phyloP scores from a whole-genome alignment of 2,329 filamentous ascomycete genomes.

The Blumeriella jaapii region DNA sequence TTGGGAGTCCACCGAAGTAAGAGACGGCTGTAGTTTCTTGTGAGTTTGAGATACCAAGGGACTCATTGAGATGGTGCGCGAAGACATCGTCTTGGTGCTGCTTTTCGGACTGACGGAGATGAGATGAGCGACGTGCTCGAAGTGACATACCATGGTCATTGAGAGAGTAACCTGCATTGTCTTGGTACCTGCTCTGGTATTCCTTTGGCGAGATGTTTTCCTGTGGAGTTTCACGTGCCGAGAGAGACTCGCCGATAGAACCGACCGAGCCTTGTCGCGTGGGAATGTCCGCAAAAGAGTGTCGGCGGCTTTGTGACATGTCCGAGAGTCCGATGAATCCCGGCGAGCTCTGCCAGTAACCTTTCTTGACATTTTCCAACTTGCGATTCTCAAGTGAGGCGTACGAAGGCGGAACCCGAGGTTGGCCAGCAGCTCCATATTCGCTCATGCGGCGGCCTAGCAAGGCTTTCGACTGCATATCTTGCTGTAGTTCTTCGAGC shows the following conservation, averaged over 20 bases:
- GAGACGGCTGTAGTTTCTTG: conserved; percentile 21
- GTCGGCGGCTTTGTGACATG: conserved; percentile 61
- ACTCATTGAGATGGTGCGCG: conserved; percentile 5
- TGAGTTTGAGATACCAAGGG: conserved; percentile 8
- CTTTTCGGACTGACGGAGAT: conserved; percentile 3
- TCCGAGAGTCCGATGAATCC: conserved; percentile 51
- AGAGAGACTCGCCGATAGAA: conserved; percentile 42
- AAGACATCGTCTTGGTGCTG: conserved; percentile 8
- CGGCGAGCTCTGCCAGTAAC: conserved; percentile 61
- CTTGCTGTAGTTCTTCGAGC: conserved; percentile 41
- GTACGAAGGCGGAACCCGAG: conserved; percentile 23
- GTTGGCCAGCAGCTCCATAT: conserved; percentile 23
- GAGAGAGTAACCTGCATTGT: conserved; percentile 20
- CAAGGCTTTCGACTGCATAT: conserved; percentile 22
- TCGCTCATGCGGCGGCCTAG: conserved; percentile 30
- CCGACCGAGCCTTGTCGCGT: conserved; percentile 53
- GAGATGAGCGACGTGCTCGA: conserved; percentile 1
- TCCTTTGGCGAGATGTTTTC: conserved; percentile 24
- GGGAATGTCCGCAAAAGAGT: conserved; percentile 65
- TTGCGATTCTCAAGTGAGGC: conserved; percentile 48
- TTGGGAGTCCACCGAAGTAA: conserved; percentile 25
- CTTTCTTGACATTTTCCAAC: conserved; percentile 53
- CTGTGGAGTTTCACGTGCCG: conserved; percentile 27
- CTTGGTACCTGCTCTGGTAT: conserved; percentile 23
- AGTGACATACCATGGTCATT: conserved; percentile 27